Evolutionary conservation across 257 asterid genomes (phyloP), one percentile per base, ranked within the genome.

Genomic region (Fraxinus quadrangulata): DNA sequence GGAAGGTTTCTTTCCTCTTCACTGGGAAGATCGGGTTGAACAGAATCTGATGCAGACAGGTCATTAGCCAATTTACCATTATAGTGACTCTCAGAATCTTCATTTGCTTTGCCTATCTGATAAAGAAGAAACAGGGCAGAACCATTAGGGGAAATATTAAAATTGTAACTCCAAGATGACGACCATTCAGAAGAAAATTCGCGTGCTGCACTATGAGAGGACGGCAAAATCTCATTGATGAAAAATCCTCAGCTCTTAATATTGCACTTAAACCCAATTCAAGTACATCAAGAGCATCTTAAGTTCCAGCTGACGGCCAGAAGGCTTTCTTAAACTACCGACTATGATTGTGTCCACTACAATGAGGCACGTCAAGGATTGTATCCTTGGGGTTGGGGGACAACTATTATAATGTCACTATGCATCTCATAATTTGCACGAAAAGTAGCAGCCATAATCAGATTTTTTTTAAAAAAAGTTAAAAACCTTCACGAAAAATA

Each of bases 71-170:
- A 63, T 14, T 77, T 81, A 13, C 82, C 80, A 34, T 75, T 81
- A 51, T 80, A 91, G 77, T 23, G 77, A 37, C 14, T 81, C 54
- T 89, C 97, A 8, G 83, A 86, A 74, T 92, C 98, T 21, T 90
- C 97, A 56, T 78, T 88, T 26, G 93, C 82, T 82, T 84, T 94
- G 69, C 71, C 80, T 73, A 91, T 87, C 98, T 94, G 90, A 80
- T 78, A 36, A 73, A 40, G 23, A 54, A 76, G 1, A 71, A 14
- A 70, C 61, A 61, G 30, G 82, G 49, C 24, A 70, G 65, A 28
- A 67, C 36, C 31, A 39, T 23, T 54, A 72, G 36, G 42, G 45
- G 28, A 71, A 75, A 65, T 24, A 65, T 51, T 34, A 59, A 33
- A 77, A 70, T 9, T 33, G 3, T 33, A 75, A 73, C 36, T 17